These are phyloP conservation scores for Microsporum audouinii DNA, from an alignment of 2,329 filamentous ascomycete genomes.

Conservation along the genomic window DNA sequence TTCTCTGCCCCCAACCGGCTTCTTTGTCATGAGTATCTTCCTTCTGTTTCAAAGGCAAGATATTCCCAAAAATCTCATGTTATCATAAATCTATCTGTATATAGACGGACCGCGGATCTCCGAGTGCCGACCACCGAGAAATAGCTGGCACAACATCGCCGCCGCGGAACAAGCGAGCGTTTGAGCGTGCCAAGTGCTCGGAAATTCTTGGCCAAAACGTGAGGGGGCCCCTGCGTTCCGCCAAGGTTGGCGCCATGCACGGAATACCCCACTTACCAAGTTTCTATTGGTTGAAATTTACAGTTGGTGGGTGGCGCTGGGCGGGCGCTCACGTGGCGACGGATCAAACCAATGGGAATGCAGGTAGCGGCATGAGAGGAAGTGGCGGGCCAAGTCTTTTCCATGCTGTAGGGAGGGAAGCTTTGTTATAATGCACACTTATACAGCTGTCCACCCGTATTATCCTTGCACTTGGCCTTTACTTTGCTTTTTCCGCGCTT, in stretches of 20 bases:
- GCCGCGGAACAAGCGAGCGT: neutral
- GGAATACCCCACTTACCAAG: neutral
- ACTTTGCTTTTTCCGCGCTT: conserved; percentile 4
- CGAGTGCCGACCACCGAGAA: neutral
- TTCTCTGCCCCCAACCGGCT: neutral
- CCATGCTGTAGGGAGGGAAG: neutral
- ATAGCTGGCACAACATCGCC: neutral
- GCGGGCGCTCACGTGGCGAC: conserved; percentile 8
- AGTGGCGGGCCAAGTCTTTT: conserved; percentile 11
- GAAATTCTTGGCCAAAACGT: conserved; percentile 3
- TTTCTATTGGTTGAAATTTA: neutral
- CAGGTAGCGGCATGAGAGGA: neutral
- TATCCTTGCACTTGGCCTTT: neutral
- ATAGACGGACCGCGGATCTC: neutral
- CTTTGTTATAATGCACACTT: neutral
- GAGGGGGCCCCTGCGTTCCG: neutral
- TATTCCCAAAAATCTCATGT: no score
- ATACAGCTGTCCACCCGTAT: neutral
- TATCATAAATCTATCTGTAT: no score
- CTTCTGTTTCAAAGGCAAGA: no score
- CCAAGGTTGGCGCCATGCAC: neutral
- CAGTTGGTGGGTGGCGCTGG: neutral
- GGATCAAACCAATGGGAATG: conserved; percentile 5
- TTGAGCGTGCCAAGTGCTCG: neutral
- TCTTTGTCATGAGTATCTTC: no score